Conservation (phyloP, 2,329 filamentous ascomycete genomes). For the Clonostachys solani region DNA sequence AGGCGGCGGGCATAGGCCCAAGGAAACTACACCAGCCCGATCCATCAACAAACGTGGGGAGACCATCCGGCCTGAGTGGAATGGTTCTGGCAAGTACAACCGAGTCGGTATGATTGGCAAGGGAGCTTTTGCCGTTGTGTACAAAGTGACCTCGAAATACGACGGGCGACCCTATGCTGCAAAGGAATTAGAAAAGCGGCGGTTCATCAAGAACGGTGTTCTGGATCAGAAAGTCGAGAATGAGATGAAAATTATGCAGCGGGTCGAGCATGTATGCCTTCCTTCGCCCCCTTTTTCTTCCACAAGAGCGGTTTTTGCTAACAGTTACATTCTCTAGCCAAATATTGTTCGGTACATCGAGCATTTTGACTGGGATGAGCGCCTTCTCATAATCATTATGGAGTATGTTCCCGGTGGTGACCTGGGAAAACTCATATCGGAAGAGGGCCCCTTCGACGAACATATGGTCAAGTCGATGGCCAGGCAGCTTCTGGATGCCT, state of each 20-base stretch:
- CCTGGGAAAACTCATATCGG: constrained; percentile 67
- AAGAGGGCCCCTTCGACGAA: constrained; percentile 62
- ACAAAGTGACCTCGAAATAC: constrained; percentile 81
- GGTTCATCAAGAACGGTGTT: constrained; percentile 88
- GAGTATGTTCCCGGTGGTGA: constrained; percentile 84
- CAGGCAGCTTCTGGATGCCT: constrained; percentile 71
- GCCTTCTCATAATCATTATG: constrained; percentile 96
- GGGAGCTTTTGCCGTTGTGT: constrained; percentile 91
- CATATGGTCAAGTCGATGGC: constrained; percentile 66
- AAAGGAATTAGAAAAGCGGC: constrained; percentile 90
- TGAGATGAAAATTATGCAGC: constrained; percentile 94
- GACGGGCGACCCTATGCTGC: constrained; percentile 82
- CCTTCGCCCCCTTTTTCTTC: constrained; percentile 1
- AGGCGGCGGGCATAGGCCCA: neutral
- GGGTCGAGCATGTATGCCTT: constrained; percentile 69
- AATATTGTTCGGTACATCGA: constrained; percentile 93
- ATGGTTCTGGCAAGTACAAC: constrained; percentile 81
- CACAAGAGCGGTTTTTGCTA: constrained; percentile 6
- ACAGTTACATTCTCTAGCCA: constrained; percentile 37
- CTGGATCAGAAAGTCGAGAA: constrained; percentile 91
- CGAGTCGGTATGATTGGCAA: constrained; percentile 79
- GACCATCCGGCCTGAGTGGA: constrained; percentile 60
- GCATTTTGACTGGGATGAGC: constrained; percentile 74
- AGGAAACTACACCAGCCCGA: neutral
- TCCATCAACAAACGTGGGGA: constrained; percentile 12